A percentile compares a stretch with the other conserved stretches of the same genome.
Conservation (phyloP, 305 asterid species). For the Rubia tinctorum region DNA sequence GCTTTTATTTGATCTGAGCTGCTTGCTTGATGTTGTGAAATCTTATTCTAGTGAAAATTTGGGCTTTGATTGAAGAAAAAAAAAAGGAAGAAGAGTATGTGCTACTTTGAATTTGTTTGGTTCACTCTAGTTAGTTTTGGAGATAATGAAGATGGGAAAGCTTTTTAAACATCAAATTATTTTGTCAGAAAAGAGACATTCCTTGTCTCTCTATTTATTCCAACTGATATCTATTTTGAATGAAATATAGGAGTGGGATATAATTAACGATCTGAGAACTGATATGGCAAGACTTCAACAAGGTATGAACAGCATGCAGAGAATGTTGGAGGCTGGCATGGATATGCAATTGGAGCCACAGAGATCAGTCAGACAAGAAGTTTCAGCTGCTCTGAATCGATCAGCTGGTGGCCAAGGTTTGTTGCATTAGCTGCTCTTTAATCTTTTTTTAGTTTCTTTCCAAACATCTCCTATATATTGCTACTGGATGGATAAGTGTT, state of each 20-base stretch:
- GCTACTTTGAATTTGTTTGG: neutral
- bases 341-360: conserved; percentile 96
- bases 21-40: neutral
- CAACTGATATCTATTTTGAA: conserved; percentile 3
- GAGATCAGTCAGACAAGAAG: conserved; percentile 91
- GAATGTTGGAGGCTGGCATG: conserved; percentile 94
- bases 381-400: conserved; percentile 88
- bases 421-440: neutral
- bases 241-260: conserved; percentile 77
- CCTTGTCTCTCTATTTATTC: neutral
- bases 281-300: conserved; percentile 88
- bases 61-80: neutral
- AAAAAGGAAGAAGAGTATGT: neutral
- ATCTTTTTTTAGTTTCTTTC: neutral
- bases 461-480: neutral
- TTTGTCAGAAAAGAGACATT: neutral
- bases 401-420: conserved; percentile 71
- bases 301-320: conserved; percentile 95
- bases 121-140: neutral
- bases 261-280: conserved; percentile 68
- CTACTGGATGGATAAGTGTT: neutral
- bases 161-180: neutral
- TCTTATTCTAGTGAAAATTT: neutral
- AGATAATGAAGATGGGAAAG: neutral
- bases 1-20: neutral